These are phyloP conservation scores for Butyriboletus loyo DNA, from an alignment of 768 basidiomycete genomes.

Conservation along the genomic window DNA sequence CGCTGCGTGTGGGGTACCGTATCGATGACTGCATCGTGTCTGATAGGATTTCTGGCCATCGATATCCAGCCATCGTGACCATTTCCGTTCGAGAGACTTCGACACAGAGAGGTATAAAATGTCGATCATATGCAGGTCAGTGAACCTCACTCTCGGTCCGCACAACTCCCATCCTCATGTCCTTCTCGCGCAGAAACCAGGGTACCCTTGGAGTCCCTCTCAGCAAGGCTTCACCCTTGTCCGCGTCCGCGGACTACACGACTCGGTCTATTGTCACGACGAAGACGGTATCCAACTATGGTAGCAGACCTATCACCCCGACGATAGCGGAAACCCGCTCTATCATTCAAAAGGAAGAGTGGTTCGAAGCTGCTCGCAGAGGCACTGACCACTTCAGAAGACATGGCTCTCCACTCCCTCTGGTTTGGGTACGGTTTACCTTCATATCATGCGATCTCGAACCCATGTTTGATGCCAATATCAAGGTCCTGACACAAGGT, in stretches of 20 bases:
- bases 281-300: constrained; percentile 19
- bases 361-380: constrained; percentile 28
- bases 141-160: background rate
- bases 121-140: background rate
- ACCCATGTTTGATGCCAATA: background rate
- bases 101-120: constrained; percentile 13
- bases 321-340: constrained; percentile 6
- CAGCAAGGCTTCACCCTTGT: constrained; percentile 12
- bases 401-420: constrained; percentile 28
- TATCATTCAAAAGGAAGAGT: constrained; percentile 26
- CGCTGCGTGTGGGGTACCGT: background rate
- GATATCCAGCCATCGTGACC: background rate
- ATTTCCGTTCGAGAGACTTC: background rate
- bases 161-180: constrained; percentile 12
- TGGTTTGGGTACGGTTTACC: constrained; percentile 28
- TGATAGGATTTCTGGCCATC: background rate
- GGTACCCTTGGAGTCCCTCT: background rate
- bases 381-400: constrained; percentile 29
- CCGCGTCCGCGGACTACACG: constrained; percentile 8
- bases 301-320: constrained; percentile 20
- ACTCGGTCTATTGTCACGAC: background rate
- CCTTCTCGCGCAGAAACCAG: constrained; percentile 13
- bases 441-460: background rate
- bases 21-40: constrained; percentile 17
- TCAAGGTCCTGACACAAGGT: constrained; percentile 29